Percentiles rank a stretch among this genome's conserved stretches.
Evolutionary conservation across 805 yeast genomes (phyloP).

Genomic region (Blastobotrys attinorum): DNA sequence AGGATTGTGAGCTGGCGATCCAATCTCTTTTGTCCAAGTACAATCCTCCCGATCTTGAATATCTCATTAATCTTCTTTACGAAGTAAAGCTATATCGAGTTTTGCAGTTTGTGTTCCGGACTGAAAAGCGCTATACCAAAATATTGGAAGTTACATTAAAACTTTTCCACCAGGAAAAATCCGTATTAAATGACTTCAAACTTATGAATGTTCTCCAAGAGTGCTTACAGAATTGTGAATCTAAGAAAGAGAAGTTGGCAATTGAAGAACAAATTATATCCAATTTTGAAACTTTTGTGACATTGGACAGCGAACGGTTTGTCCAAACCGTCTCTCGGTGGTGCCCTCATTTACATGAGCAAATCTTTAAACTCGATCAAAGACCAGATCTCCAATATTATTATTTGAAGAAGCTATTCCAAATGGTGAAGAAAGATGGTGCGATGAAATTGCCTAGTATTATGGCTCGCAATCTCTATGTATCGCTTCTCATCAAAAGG

Average conservation of each 20-base stretch:
- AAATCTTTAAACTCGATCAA: slow-evolving; percentile 28
- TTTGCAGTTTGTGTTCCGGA: slow-evolving; percentile 46
- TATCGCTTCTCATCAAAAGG: slow-evolving; percentile 18
- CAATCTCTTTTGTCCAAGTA: slow-evolving; percentile 62
- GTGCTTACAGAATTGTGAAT: slow-evolving; percentile 10
- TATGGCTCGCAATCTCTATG: slow-evolving; percentile 15
- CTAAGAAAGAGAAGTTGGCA: slow-evolving; percentile 12
- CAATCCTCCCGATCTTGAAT: slow-evolving; percentile 47
- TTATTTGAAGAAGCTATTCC: slow-evolving; percentile 18
- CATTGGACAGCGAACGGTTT: slow-evolving; percentile 31
- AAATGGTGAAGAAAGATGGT: slow-evolving; percentile 2
- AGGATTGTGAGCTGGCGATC: slow-evolving; percentile 69
- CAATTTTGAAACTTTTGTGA: slow-evolving; percentile 24
- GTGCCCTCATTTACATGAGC: slow-evolving; percentile 35
- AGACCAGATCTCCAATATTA: slow-evolving; percentile 20
- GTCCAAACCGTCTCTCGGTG: slow-evolving; percentile 32
- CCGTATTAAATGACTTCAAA: slow-evolving; percentile 1
- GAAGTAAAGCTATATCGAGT: slow-evolving; percentile 52
- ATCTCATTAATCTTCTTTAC: slow-evolving; percentile 43
- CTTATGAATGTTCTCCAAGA: slow-evolving; percentile 11
- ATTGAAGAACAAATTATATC: slow-evolving; percentile 24
- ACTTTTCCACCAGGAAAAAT: slow-evolving; percentile 1
- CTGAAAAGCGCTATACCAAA: slow-evolving; percentile 45
- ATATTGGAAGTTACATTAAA: slow-evolving; percentile 48
- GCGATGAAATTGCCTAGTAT: slow-evolving; percentile 7